Percentiles rank a stretch among this genome's conserved stretches.
Conservation (phyloP, 192 early-diverging fungal species). For the Backusella australiensis region DNA sequence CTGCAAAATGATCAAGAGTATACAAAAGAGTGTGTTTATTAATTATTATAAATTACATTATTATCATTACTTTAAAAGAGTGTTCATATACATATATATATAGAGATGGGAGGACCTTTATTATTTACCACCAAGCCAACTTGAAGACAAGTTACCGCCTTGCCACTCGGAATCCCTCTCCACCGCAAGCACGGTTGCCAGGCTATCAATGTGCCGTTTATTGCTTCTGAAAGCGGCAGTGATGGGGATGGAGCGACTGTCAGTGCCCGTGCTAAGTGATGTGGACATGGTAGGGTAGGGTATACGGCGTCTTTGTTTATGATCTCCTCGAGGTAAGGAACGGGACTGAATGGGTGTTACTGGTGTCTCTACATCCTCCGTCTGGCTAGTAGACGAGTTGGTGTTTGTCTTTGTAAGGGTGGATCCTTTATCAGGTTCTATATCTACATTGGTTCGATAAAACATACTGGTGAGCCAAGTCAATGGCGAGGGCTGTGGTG, state of each 20-base stretch:
- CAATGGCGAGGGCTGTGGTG: background rate
- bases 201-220: background rate
- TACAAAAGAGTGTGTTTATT: too few species aligned
- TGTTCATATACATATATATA: background rate
- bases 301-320: background rate
- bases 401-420: background rate
- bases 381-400: background rate
- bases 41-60: too few species aligned
- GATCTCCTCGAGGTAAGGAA: background rate
- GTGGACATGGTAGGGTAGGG: background rate
- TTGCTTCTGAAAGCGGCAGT: background rate
- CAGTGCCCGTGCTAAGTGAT: slow-evolving; percentile 12
- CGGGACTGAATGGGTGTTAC: background rate
- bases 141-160: slow-evolving; percentile 12
- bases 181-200: background rate
- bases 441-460: background rate
- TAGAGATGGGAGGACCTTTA: background rate
- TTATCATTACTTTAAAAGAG: background rate
- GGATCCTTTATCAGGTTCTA: background rate
- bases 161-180: slow-evolving; percentile 10
- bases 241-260: background rate
- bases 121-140: slow-evolving; percentile 20
- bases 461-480: slow-evolving; percentile 17
- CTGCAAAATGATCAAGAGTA: too few species aligned
- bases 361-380: background rate